Evolutionary conservation across 495 filamentous ascomycete species (phyloP), one percentile per base, ranked within the genome.

Genomic region (Penicillium pulvis): DNA sequence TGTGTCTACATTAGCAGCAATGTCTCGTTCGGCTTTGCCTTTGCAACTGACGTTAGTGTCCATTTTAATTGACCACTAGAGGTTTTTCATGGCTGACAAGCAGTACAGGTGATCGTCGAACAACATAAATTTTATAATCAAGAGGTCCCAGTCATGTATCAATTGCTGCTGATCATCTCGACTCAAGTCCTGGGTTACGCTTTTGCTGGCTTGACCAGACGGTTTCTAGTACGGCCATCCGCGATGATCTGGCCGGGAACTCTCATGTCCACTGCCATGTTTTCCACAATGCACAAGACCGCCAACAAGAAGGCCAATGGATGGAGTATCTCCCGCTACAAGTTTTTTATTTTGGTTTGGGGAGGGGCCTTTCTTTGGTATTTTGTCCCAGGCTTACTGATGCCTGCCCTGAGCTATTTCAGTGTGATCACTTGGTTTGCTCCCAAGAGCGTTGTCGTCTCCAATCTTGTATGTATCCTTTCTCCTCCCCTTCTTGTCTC

Each of bases 1-100:
- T 93, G 90, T 70, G 88, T 93, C 54, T 93, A 92, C 63, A 90
- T 93, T 62, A 90, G 86, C 77, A 93, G 90, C 72, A 93, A 93
- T 71, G 89, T 93, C 28, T 90, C 90, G n/a, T 93, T 93, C 65
- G 90, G 90, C 0, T 93, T 93, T 74, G 90, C 90, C 24, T 93
- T 93, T 72, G 69, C 69, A 8, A 72, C 69, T 14, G 64, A 85
- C 77, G 83, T 93, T 19, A 51, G 68, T 58, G 19, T 10, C 7
- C 12, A 30, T 47, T 19, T 23, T 36, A 17, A 33, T 35, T 12
- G 1, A 11, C 20, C 31, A 12, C 28, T 24, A 26, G 11, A 6
- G 6, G 24, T 28, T 11, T 12, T 24, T 36, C 33, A 17, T n/a
- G 41, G 31, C 56, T 63, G 26, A 63, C 24, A 16, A 12, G 26